Conservation (phyloP, 202 grass and related monocot species). For the Schoenoplectus triqueter region DNA sequence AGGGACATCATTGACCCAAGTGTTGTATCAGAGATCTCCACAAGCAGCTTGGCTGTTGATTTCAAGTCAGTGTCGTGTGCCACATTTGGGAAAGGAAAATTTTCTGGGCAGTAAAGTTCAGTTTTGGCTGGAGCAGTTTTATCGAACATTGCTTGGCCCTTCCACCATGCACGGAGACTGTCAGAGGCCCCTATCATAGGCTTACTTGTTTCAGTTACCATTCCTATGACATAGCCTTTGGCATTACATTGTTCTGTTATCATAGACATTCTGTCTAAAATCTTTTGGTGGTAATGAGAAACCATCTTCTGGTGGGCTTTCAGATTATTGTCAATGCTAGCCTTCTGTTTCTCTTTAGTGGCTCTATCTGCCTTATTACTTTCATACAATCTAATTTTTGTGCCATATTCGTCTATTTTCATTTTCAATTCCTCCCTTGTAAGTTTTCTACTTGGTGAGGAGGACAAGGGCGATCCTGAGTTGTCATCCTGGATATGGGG, state of each 20-base stretch:
- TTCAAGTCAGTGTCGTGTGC: neutral
- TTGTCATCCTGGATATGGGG: neutral
- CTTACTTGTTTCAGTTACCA: slow-evolving; percentile 24
- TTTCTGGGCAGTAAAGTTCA: slow-evolving; percentile 9
- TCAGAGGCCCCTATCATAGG: neutral
- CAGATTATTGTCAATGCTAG: neutral
- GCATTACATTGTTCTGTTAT: slow-evolving; percentile 17
- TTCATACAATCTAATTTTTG: neutral
- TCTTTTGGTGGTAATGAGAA: slow-evolving; percentile 27
- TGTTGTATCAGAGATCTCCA: slow-evolving; percentile 16
- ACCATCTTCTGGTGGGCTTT: slow-evolving; percentile 31
- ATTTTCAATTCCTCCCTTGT: neutral
- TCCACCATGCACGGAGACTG: slow-evolving; percentile 37
- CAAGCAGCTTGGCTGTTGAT: slow-evolving; percentile 6
- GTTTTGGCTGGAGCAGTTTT: neutral
- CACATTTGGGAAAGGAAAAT: neutral
- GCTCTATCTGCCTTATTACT: neutral
- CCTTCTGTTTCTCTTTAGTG: neutral
- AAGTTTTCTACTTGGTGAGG: neutral
- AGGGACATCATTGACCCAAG: slow-evolving; percentile 6
- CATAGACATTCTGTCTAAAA: slow-evolving; percentile 30
- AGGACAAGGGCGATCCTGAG: neutral
- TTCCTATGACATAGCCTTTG: slow-evolving; percentile 25
- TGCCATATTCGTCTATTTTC: neutral
- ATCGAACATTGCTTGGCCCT: slow-evolving; percentile 23